Percentiles rank a stretch among this genome's conserved stretches.
Evolutionary conservation across 1,139 yeast genomes (phyloP).

Genomic region (Kodamaea derodonti): DNA sequence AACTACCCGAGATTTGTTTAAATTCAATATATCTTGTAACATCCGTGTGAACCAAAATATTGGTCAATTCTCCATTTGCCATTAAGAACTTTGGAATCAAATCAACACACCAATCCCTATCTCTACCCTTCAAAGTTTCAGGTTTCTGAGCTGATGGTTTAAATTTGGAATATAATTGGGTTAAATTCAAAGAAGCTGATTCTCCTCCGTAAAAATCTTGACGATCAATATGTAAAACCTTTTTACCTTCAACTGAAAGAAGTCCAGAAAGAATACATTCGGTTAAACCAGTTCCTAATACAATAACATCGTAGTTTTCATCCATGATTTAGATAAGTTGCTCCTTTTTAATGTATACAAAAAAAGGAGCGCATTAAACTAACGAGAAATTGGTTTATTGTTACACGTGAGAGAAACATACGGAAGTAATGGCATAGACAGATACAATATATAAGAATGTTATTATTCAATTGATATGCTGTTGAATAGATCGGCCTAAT

Average conservation of each 20-base stretch:
- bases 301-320: constrained; percentile 92
- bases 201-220: constrained; percentile 96
- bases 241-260: constrained; percentile 93
- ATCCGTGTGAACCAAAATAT: constrained; percentile 90
- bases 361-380: too few species aligned
- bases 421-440: too few species aligned
- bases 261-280: constrained; percentile 95
- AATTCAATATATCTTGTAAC: constrained; percentile 95
- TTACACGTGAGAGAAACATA: too few species aligned
- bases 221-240: constrained; percentile 92
- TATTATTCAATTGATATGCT: too few species aligned
- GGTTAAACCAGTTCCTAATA: constrained; percentile 77
- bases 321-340: constrained; percentile 53
- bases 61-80: constrained; percentile 98
- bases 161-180: constrained; percentile 65
- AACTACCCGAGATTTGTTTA: constrained; percentile 92
- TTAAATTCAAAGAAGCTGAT: constrained; percentile 60
- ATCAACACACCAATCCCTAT: constrained; percentile 97
- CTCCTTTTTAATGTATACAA: too few species aligned
- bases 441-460: too few species aligned
- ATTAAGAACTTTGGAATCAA: constrained; percentile 93
- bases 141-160: constrained; percentile 69
- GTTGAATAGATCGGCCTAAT: too few species aligned
- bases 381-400: too few species aligned
- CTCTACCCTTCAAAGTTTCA: constrained; percentile 74